Percentiles rank a stretch among this genome's conserved stretches.
These are phyloP conservation scores for Psilocybe subaeruginosa DNA, from an alignment of 768 basidiomycete species.

Conservation along the genomic window DNA sequence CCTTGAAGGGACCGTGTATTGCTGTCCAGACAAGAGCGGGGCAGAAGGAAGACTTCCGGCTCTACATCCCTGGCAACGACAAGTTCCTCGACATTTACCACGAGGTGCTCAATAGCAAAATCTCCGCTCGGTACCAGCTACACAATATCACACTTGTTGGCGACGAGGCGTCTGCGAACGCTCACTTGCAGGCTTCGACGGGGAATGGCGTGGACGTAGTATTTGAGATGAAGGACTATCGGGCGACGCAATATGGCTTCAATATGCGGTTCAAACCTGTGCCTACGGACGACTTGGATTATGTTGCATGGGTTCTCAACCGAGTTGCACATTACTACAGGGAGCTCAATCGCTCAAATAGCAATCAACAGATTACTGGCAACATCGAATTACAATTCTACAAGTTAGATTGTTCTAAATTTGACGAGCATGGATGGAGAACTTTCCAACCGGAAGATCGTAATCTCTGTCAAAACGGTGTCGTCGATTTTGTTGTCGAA, in stretches of 20 bases:
- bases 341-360: neutral
- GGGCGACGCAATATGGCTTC: constrained; percentile 1
- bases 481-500: constrained; percentile 5
- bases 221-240: neutral
- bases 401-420: neutral
- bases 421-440: neutral
- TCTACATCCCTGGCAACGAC: no score
- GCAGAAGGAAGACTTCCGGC: no score
- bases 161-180: no score
- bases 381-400: neutral
- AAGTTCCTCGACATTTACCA: no score
- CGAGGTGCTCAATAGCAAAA: no score
- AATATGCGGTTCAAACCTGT: neutral
- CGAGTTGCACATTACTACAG: neutral
- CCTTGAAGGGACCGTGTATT: no score
- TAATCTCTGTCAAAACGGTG: neutral
- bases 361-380: neutral
- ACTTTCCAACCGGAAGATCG: neutral
- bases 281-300: neutral
- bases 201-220: neutral
- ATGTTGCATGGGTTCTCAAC: neutral
- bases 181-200: no score
- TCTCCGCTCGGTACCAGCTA: no score
- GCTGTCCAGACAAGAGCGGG: no score
- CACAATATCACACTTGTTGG: no score